Evolutionary conservation across 305 asterid species (phyloP).

Genomic region (Solanum hybrid): DNA sequence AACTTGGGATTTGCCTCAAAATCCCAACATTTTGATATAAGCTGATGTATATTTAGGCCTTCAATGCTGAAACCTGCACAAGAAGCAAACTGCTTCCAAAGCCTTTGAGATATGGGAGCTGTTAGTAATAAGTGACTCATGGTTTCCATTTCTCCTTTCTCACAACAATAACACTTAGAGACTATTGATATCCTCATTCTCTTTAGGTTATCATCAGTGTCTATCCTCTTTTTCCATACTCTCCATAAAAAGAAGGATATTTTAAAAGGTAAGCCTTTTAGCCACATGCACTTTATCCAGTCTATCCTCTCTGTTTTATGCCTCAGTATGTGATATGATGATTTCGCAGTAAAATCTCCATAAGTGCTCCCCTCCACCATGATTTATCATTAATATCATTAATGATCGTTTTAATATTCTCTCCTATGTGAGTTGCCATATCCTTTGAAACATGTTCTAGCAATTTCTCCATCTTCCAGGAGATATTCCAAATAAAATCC

Average conservation of each 20-base stretch:
- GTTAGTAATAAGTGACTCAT: not conserved
- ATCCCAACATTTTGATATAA: not conserved
- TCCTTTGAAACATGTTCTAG: not conserved
- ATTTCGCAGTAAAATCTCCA: not conserved
- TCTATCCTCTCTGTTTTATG: not conserved
- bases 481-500: not conserved
- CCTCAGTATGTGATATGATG: not conserved
- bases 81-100: not conserved
- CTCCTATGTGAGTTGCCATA: not conserved
- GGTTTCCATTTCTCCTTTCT: not conserved
- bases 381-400: not conserved
- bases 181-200: not conserved
- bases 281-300: not conserved
- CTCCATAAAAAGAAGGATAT: not conserved
- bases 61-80: not conserved
- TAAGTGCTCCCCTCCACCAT: not conserved
- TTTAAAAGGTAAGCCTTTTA: not conserved
- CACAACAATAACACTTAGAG: not conserved
- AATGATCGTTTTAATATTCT: too few species aligned
- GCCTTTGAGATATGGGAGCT: not conserved
- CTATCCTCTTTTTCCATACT: not conserved
- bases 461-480: not conserved
- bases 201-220: not conserved
- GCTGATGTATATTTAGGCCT: not conserved
- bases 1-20: not conserved